Percentiles rank a stretch among this genome's conserved stretches.
Evolutionary conservation across 768 basidiomycete species (phyloP).

Genomic region (Melanogaster broomeanus): DNA sequence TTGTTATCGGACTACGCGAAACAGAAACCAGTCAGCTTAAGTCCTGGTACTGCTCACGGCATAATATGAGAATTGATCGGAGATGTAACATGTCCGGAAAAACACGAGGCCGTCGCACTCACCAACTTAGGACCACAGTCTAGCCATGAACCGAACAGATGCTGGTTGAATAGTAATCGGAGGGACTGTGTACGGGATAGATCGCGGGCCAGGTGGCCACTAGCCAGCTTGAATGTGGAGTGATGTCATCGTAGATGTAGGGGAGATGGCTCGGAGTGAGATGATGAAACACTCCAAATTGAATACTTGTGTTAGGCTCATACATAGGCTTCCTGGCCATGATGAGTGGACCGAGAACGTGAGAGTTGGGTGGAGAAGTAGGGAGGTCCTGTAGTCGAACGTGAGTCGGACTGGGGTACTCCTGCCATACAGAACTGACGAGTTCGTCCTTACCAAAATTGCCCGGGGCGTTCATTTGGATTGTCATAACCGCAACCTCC

Average conservation of each 20-base stretch:
- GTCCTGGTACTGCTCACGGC: too few relatives aligned
- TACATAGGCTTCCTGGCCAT: too few relatives aligned
- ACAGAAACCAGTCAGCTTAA: too few relatives aligned
- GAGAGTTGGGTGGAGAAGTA: slow-evolving; percentile 46
- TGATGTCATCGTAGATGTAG: background rate
- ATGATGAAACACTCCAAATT: background rate
- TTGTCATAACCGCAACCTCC: slow-evolving; percentile 77
- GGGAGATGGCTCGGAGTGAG: background rate
- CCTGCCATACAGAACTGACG: slow-evolving; percentile 27
- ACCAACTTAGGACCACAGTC: too few relatives aligned
- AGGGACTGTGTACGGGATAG: background rate
- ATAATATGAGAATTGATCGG: too few relatives aligned
- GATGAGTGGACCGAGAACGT: too few relatives aligned
- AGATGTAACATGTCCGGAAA: too few relatives aligned
- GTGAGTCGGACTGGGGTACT: background rate
- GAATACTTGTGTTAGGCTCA: too few relatives aligned
- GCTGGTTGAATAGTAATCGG: too few relatives aligned
- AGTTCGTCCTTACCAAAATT: slow-evolving; percentile 56
- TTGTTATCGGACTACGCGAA: too few relatives aligned
- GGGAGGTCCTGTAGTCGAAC: slow-evolving; percentile 58
- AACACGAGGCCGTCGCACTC: too few relatives aligned
- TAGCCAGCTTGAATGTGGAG: background rate
- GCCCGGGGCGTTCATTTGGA: slow-evolving; percentile 70
- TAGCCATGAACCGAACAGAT: too few relatives aligned
- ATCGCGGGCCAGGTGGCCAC: background rate